These are phyloP conservation scores for Cucurbita pepo DNA, from an alignment of 306 rosid genomes.

Conservation along the genomic window DNA sequence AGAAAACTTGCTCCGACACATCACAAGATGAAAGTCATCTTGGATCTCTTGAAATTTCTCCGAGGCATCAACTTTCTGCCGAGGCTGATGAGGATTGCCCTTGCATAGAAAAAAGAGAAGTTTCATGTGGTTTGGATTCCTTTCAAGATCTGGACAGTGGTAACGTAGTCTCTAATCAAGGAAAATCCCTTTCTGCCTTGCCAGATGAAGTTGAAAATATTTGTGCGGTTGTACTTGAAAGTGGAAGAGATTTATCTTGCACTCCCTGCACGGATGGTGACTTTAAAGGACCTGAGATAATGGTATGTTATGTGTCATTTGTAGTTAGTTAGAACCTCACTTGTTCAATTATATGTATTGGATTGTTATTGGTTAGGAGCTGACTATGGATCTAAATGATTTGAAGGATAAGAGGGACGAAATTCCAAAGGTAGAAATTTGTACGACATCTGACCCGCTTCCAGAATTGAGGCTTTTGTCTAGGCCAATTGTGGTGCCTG, in stretches of 20 bases:
- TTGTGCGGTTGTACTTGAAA: conserved; percentile 6
- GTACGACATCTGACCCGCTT: conserved; percentile 12
- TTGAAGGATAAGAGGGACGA: conserved; percentile 28
- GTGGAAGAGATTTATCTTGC: conserved; percentile 9
- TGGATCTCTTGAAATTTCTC: conserved; percentile 20
- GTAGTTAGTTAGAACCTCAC: background rate
- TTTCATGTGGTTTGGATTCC: conserved; percentile 13
- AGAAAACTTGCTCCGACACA: conserved; percentile 5
- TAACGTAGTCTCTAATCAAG: conserved; percentile 5
- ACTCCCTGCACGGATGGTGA: conserved; percentile 9
- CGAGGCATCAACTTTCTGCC: conserved; percentile 6
- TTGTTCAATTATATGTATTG: background rate
- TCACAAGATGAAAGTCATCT: conserved; percentile 14
- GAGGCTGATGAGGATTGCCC: conserved; percentile 18
- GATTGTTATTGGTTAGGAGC: background rate
- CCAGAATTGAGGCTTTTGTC: conserved; percentile 15
- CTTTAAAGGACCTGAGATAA: conserved; percentile 6
- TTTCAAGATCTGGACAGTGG: conserved; percentile 14
- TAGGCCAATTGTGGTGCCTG: conserved; percentile 60
- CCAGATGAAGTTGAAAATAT: background rate
- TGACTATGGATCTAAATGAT: conserved; percentile 14
- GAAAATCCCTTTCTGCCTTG: conserved; percentile 7
- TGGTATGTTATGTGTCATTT: conserved; percentile 23
- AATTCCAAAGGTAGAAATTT: conserved; percentile 9
- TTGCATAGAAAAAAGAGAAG: conserved; percentile 11